phyloP scores from a whole-genome alignment of 352 stramenopile species.

The Phytophthora colocasiae region DNA sequence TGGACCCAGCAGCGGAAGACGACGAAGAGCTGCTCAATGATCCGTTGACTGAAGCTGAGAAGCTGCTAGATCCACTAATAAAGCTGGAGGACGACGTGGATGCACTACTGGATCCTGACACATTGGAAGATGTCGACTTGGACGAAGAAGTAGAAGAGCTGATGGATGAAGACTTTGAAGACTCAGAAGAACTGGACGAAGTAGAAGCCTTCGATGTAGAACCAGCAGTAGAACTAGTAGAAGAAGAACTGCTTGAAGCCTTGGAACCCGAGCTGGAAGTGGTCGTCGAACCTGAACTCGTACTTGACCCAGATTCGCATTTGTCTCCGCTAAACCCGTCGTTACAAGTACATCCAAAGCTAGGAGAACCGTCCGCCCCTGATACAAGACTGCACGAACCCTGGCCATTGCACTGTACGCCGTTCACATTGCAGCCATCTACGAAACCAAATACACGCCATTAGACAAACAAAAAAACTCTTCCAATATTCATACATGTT shows the following conservation, averaged over 20 bases:
- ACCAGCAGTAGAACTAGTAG: conserved; percentile 11
- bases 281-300: conserved; percentile 12
- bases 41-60: conserved; percentile 28
- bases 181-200: conserved; percentile 5
- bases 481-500: too few species aligned
- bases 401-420: conserved; percentile 73
- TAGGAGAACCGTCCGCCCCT: conserved; percentile 34
- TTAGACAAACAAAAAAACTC: not conserved
- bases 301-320: conserved; percentile 42
- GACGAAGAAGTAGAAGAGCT: conserved; percentile 19
- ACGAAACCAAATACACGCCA: conserved; percentile 23
- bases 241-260: conserved; percentile 5
- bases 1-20: conserved; percentile 13
- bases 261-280: conserved; percentile 11
- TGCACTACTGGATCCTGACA: conserved; percentile 18
- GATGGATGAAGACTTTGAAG: conserved; percentile 4
- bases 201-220: not conserved
- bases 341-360: conserved; percentile 72
- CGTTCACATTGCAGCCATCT: conserved; percentile 43
- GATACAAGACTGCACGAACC: conserved; percentile 60
- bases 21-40: conserved; percentile 28
- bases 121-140: conserved; percentile 16
- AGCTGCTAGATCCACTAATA: conserved; percentile 13
- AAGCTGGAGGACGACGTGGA: conserved; percentile 19
- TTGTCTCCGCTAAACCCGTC: conserved; percentile 73